These are phyloP conservation scores for Prunus padus DNA, from an alignment of 306 rosid species.

Conservation along the genomic window DNA sequence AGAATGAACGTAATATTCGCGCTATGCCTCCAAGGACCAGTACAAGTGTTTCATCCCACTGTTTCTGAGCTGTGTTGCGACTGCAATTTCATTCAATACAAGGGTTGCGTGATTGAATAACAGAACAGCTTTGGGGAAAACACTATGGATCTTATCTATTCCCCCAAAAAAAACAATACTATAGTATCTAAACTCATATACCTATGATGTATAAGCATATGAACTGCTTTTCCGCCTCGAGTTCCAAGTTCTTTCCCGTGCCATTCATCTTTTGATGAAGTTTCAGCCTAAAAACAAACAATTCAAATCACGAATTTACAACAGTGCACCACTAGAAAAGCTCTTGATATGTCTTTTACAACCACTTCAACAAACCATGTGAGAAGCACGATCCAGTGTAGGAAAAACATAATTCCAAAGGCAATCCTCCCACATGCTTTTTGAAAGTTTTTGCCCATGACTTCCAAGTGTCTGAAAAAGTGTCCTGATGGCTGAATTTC, in stretches of 20 bases:
- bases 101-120: background rate
- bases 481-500: conserved; percentile 94
- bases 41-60: conserved; percentile 97
- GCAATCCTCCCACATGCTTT: conserved; percentile 92
- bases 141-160: background rate
- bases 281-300: conserved; percentile 69
- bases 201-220: conserved; percentile 99
- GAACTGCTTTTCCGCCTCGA: conserved; percentile 96
- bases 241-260: conserved; percentile 99
- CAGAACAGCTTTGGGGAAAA: conserved; percentile 6
- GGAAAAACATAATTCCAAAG: conserved; percentile 97
- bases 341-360: conserved; percentile 20
- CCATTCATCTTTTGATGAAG: conserved; percentile 97
- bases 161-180: background rate
- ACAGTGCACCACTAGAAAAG: conserved; percentile 19
- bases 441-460: conserved; percentile 89
- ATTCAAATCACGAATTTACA: background rate
- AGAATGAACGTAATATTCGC: conserved; percentile 82
- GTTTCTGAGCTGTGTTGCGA: conserved; percentile 98
- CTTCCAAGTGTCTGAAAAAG: conserved; percentile 91
- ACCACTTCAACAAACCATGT: conserved; percentile 68
- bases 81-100: conserved; percentile 53
- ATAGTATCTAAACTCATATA: conserved; percentile 30
- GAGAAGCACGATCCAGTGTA: conserved; percentile 81
- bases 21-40: conserved; percentile 92